Evolutionary conservation across 768 basidiomycete species (phyloP).

Genomic region (Pleurotus djamor): DNA sequence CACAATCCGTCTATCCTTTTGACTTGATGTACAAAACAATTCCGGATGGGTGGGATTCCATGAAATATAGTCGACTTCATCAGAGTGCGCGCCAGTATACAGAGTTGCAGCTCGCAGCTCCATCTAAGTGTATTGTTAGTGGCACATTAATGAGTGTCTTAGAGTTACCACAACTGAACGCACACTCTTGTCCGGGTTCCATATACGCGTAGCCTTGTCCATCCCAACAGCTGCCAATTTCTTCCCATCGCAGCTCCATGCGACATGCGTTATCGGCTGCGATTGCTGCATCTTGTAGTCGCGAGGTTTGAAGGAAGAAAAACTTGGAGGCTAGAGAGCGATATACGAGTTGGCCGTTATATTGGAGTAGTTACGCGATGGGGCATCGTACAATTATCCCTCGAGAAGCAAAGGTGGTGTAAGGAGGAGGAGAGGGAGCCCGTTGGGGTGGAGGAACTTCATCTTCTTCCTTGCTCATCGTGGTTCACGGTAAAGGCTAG

Average conservation of each 20-base stretch:
- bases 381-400: constrained; percentile 66
- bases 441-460: constrained; percentile 54
- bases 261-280: constrained; percentile 72
- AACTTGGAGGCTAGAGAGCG: constrained; percentile 62
- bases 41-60: constrained; percentile 89
- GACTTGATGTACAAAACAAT: constrained; percentile 76
- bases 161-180: constrained; percentile 18
- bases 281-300: constrained; percentile 65
- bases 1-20: constrained; percentile 69
- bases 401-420: constrained; percentile 68
- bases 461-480: constrained; percentile 51
- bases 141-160: neutral
- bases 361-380: constrained; percentile 6
- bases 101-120: constrained; percentile 64
- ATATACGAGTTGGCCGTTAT: neutral
- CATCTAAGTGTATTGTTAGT: constrained; percentile 40
- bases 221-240: constrained; percentile 80
- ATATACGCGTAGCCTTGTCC: constrained; percentile 75
- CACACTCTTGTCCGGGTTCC: constrained; percentile 78
- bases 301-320: constrained; percentile 78
- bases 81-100: constrained; percentile 70
- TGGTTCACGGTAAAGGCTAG: constrained; percentile 11
- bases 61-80: constrained; percentile 79
- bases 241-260: constrained; percentile 85
- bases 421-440: constrained; percentile 69